A percentile compares a stretch with the other conserved stretches of the same genome.
phyloP scores from a whole-genome alignment of 179 eudicot species.

The Beta corolliflora region DNA sequence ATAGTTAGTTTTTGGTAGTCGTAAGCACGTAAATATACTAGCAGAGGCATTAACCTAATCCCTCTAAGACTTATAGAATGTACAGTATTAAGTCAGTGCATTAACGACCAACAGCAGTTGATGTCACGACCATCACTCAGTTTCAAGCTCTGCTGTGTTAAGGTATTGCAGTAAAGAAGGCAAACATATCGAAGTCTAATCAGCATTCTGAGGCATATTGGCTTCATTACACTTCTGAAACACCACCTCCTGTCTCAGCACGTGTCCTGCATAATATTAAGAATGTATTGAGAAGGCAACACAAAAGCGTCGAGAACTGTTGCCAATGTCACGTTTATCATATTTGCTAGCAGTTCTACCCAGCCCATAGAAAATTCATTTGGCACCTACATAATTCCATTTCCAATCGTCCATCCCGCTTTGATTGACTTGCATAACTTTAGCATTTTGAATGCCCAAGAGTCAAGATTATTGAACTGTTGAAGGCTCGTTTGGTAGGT shows the following conservation, averaged over 20 bases:
- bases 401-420: not conserved
- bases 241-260: conserved; percentile 79
- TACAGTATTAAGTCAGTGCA: conserved; percentile 13
- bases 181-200: not conserved
- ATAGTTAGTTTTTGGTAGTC: not conserved
- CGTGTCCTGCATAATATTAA: conserved; percentile 52
- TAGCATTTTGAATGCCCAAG: not conserved
- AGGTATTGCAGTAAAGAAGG: conserved; percentile 5
- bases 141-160: not conserved
- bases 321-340: not conserved
- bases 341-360: too few species aligned
- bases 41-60: conserved; percentile 1
- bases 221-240: conserved; percentile 71
- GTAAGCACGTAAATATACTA: not conserved
- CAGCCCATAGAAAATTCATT: not conserved
- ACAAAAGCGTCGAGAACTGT: not conserved
- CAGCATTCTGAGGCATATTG: not conserved
- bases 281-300: conserved; percentile 1
- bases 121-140: conserved; percentile 11
- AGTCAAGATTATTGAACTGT: not conserved
- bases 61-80: not conserved
- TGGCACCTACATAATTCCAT: not conserved
- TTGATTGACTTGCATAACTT: not conserved
- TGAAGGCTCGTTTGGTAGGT: too few species aligned
- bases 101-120: conserved; percentile 2